Conservation (phyloP, 2,329 filamentous ascomycete genomes). For the Purpureocillium lavendulum region DNA sequence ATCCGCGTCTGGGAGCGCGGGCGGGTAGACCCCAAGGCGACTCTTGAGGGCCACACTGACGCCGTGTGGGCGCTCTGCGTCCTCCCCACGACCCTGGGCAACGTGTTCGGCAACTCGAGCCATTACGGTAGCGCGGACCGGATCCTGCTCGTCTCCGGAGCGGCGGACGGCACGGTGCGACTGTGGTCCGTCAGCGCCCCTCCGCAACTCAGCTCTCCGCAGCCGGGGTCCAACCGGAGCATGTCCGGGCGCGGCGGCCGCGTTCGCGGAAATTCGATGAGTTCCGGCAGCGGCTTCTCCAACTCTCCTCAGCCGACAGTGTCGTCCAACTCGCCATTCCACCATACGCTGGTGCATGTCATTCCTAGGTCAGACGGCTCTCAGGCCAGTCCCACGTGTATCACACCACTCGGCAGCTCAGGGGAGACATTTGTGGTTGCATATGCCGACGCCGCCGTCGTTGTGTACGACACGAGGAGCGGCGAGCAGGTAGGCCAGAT, state of each 20-base stretch:
- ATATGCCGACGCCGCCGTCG: slow-evolving; percentile 80
- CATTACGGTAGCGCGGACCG: slow-evolving; percentile 75
- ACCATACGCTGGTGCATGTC: slow-evolving; percentile 80
- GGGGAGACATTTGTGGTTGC: slow-evolving; percentile 90
- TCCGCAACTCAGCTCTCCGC: slow-evolving; percentile 75
- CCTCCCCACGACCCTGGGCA: slow-evolving; percentile 71
- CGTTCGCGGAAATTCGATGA: slow-evolving; percentile 84
- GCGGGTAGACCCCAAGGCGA: slow-evolving; percentile 89
- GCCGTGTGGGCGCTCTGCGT: slow-evolving; percentile 95
- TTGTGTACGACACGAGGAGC: slow-evolving; percentile 86
- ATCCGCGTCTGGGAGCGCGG: slow-evolving; percentile 94
- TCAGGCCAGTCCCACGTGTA: slow-evolving; percentile 76
- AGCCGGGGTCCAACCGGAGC: slow-evolving; percentile 56
- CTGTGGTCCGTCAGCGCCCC: slow-evolving; percentile 93
- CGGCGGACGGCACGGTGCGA: slow-evolving; percentile 83
- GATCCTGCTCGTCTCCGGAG: slow-evolving; percentile 83
- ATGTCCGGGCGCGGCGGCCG: slow-evolving; percentile 55
- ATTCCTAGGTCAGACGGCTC: slow-evolving; percentile 62
- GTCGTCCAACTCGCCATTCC: slow-evolving; percentile 77
- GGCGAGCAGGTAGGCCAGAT: slow-evolving; percentile 89
- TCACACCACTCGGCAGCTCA: slow-evolving; percentile 73
- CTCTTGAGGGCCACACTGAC: slow-evolving; percentile 88
- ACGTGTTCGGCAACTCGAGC: slow-evolving; percentile 69
- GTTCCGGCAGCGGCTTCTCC: slow-evolving; percentile 85
- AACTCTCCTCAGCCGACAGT: slow-evolving; percentile 83